Base-by-base conservation (phyloP, 2,329 filamentous ascomycete species). In the Pestalotiopsis sp. region DNA sequence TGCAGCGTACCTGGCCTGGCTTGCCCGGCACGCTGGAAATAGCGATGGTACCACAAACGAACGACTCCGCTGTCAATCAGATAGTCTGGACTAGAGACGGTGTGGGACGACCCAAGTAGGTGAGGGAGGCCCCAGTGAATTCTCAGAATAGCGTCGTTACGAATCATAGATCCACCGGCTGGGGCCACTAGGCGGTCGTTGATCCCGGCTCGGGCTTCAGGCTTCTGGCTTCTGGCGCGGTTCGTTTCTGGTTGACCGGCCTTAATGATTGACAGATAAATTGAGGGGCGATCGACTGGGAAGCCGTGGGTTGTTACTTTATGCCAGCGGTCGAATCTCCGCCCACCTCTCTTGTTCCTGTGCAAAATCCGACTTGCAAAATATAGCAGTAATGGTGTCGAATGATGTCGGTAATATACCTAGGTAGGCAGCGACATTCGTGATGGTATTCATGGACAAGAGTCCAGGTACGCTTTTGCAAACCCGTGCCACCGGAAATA, bases 81-180 rank as follows among this genome's bases (percentile, higher is more conserved):
- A 36, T 62, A 36, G 31, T 62, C n/a, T 36, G 31, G n/a, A 41
- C 23, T 14, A 59, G 23, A 59, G 23, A 59, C 57, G 25, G 27
- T 59, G 57, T 59, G 57, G 57, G n/a, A 59, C 57, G 23, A 36
- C 17, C 56, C 59, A 20, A 11, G 59, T n/a, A 11, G 59, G 39
- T 17, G 20, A 36, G 27, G 27, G 59, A 41, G 31, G 36, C n/a
- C 36, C 25, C 25, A 62, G 25, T 62, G 59, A 36, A 36, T 62
- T 27, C 59, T 20, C n/a, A 20, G n/a, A 38, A 62, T 39, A 39
- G 59, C n/a, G 59, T 39, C 36, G 59, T 62, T 36, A 62, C 59
- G 59, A 62, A 39, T 62, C 59, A 62, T 20, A 36, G n/a, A 62
- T 62, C 59, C 59, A 62, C 59, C n/a, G 59, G 31, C 13, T 20